Percentiles rank a stretch among this genome's conserved stretches.
phyloP scores from a whole-genome alignment of 331 rosid species.

The Rosa hybrid region DNA sequence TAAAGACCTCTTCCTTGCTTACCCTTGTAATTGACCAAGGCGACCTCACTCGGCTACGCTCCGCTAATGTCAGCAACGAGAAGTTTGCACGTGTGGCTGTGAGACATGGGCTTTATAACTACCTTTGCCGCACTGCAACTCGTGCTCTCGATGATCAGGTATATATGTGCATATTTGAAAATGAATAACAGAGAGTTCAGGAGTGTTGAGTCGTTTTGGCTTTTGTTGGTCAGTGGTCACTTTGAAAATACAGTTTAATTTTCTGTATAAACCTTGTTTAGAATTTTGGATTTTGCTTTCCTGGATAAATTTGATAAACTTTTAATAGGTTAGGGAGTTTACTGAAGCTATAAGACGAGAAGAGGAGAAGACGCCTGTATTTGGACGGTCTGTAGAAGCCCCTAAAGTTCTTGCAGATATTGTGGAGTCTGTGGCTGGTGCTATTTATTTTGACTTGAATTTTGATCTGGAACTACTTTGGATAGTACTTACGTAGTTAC shows the following conservation, averaged over 20 bases:
- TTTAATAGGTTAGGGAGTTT: constrained; percentile 48
- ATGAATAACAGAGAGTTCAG: too few species aligned
- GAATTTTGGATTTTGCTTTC: too few species aligned
- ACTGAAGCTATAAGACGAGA: constrained; percentile 40
- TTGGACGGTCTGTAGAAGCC: constrained; percentile 38
- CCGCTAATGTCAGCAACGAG: constrained; percentile 68
- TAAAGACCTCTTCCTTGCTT: constrained; percentile 39
- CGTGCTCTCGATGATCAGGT: constrained; percentile 40
- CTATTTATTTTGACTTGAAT: constrained; percentile 51
- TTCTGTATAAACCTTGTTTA: too few species aligned
- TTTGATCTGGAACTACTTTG: constrained; percentile 53
- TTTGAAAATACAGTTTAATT: too few species aligned
- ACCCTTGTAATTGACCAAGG: constrained; percentile 43
- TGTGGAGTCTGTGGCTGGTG: constrained; percentile 72
- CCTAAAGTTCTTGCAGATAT: constrained; percentile 85
- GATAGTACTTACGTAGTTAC: constrained; percentile 63
- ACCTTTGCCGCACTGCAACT: constrained; percentile 39
- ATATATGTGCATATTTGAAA: too few species aligned
- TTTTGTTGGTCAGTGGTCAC: too few species aligned
- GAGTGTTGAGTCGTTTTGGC: too few species aligned
- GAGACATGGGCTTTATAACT: constrained; percentile 43
- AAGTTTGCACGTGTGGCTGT: constrained; percentile 76
- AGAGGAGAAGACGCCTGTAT: constrained; percentile 27
- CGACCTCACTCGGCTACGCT: constrained; percentile 51
- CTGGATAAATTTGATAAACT: too few species aligned